Percentiles rank a stretch among this genome's conserved stretches.
These are phyloP conservation scores for Trichoderma atrobrunneum DNA, from an alignment of 2,329 filamentous ascomycete genomes.

Conservation along the genomic window DNA sequence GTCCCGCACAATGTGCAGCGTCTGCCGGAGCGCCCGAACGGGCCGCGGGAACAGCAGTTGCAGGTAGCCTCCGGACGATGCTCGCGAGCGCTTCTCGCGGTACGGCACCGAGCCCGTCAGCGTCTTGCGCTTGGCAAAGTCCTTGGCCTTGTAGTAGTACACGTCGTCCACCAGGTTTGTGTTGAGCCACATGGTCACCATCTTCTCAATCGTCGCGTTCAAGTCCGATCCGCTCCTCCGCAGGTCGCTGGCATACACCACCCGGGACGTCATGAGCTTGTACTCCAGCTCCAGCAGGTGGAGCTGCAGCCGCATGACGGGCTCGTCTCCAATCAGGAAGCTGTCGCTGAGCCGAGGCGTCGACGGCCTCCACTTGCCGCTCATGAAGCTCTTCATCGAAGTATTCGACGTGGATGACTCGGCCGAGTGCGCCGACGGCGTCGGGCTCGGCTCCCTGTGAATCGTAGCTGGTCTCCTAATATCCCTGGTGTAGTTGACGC, in stretches of 20 bases:
- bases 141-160: slow-evolving; percentile 30
- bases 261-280: slow-evolving; percentile 29
- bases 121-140: slow-evolving; percentile 26
- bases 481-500: slow-evolving; percentile 31
- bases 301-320: slow-evolving; percentile 28
- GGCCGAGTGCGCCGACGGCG: slow-evolving; percentile 25
- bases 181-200: slow-evolving; percentile 30
- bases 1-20: slow-evolving; percentile 30
- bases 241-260: slow-evolving; percentile 32
- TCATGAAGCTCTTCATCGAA: slow-evolving; percentile 24
- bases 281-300: slow-evolving; percentile 32
- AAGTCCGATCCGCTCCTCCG: slow-evolving; percentile 23
- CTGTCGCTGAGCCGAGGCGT: slow-evolving; percentile 26
- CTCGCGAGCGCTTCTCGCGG: slow-evolving; percentile 25
- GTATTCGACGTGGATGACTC: slow-evolving; percentile 25
- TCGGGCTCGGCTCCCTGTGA: slow-evolving; percentile 24
- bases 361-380: slow-evolving; percentile 23
- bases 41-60: slow-evolving; percentile 26
- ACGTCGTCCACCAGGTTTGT: slow-evolving; percentile 32
- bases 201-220: slow-evolving; percentile 25
- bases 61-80: slow-evolving; percentile 22
- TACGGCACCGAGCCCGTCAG: slow-evolving; percentile 20
- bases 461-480: slow-evolving; percentile 21
- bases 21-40: slow-evolving; percentile 26
- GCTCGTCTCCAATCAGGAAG: slow-evolving; percentile 25